Base-by-base conservation (phyloP, 306 rosid species). In the Sphenostylis stenocarpa region DNA sequence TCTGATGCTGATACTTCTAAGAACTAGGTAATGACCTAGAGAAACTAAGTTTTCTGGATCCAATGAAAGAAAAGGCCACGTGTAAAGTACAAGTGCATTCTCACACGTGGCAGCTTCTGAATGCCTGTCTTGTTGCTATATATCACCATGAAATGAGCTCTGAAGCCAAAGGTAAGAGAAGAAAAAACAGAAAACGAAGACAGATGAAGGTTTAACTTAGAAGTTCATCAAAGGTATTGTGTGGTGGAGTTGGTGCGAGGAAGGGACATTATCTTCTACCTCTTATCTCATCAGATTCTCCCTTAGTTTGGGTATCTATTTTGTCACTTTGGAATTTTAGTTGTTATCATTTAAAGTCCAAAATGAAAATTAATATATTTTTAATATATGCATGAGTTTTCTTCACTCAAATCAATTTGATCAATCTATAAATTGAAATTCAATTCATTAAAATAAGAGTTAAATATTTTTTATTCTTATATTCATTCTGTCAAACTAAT, bases 231-330 rank as follows among this genome's bases (percentile, higher is more conserved):
- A 72, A 63, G 82, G 77, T 65, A 66, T 52, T 67, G 55, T 52
- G 53, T 47, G 78, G 33, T 70, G 6, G 76, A 78, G 77, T 47
- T 83, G 81, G 81, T 53, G 80, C 39, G 66, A 78, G 29, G 69
- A 85, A 80, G 53, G 75, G 80, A 75, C 90, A 83, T 43, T 80
- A 77, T 57, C 67, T 48, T 48, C 85, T 64, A 85, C 85, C 82
- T 75, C 88, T 86, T 45, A 56, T 52, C 75, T 15, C 76, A 28
- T 53, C 51, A 15, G 16, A 44, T 71, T 43, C 60, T 49, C 81
- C 74, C 72, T 58, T 45, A 82, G 44, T 58, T 75, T 72, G 10
- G 52, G 57, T 26, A 33, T 67, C 11, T 55, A 1, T 76, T 75
- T 84, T 81, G 87, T 87, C 88, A 70, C 24, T 60, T 81, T 82